Base-by-base conservation (phyloP, 441 rosid genomes). In the Jatropha multifida region DNA sequence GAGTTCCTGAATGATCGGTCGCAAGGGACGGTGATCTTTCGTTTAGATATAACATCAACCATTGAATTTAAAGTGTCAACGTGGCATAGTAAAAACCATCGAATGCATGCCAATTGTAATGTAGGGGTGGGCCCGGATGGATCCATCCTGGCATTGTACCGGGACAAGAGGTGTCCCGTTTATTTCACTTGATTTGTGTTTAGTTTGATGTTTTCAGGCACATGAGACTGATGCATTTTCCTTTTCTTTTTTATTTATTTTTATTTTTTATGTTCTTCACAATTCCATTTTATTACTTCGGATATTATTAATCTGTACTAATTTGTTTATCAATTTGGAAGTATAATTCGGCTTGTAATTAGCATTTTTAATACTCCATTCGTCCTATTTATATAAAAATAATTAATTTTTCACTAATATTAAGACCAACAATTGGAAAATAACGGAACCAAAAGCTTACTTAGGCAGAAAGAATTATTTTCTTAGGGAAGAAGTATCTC, bases 81-180 rank as follows among this genome's bases (percentile, higher is more conserved):
- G 59, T 94, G 97, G 95, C 74, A 75, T 42, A 90, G 87, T 54
- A 86, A 84, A 75, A 83, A 40, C 80, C 97, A 91, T 40, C 82
- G 73, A 77, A 74, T 91, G 94, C 94, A 92, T 42, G 93, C 90
- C 61, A 85, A 68, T n/a, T 93, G 97, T 69, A 61, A 82, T 3
- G 86, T 87, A 9, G 67, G 74, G 4, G 94, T 94, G 63, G 92
- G 90, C 13, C 77, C 84, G 0, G 88, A 92, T 49, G 98, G 97
- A 0, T 54, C 51, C 52, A 83, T 92, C 79, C 74, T 90, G 85
- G 81, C 86, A 0, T 65, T 27, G 73, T 83, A 74, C 5, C 83
- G 72, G 78, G 78, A 86, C 41, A 86, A 84, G 87, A 83, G 85
- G 63, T 92, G 96, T 78, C 90, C 92, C 2, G 88, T 91, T 27